phyloP scores from a whole-genome alignment of 257 asterid genomes.

The Lycium ferocissimum region DNA sequence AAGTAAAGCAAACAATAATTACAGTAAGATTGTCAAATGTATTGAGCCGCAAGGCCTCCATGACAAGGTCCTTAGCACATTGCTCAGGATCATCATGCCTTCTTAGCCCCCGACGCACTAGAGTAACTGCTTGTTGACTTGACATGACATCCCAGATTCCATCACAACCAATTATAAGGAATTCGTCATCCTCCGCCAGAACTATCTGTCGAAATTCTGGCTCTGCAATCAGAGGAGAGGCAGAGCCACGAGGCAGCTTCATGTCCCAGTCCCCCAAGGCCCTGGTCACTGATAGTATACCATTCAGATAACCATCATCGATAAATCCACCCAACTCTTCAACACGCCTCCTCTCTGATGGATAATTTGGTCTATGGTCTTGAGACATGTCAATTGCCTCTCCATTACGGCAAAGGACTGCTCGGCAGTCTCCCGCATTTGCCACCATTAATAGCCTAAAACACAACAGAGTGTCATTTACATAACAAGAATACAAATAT shows the following conservation, averaged over 20 bases:
- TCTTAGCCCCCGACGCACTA: slow-evolving; percentile 71
- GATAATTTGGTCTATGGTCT: slow-evolving; percentile 70
- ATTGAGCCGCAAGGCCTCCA: slow-evolving; percentile 74
- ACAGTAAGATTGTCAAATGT: slow-evolving; percentile 83
- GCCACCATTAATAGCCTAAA: slow-evolving; percentile 85
- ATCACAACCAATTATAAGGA: slow-evolving; percentile 85
- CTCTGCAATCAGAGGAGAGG: slow-evolving; percentile 81
- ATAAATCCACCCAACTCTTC: slow-evolving; percentile 80
- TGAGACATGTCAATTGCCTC: slow-evolving; percentile 83
- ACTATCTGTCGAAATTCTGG: slow-evolving; percentile 68
- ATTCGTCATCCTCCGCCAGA: slow-evolving; percentile 76
- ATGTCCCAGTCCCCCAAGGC: slow-evolving; percentile 94
- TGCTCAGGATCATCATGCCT: slow-evolving; percentile 85
- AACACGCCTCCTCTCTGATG: slow-evolving; percentile 66
- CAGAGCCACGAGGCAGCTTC: slow-evolving; percentile 78
- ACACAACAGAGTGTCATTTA: not conserved
- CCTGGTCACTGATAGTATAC: slow-evolving; percentile 74
- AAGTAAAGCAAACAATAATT: slow-evolving; percentile 62
- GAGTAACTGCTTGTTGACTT: slow-evolving; percentile 80
- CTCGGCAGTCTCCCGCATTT: slow-evolving; percentile 85
- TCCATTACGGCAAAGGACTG: slow-evolving; percentile 84
- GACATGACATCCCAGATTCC: slow-evolving; percentile 89
- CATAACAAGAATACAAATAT: not conserved
- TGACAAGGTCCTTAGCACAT: slow-evolving; percentile 82
- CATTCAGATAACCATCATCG: slow-evolving; percentile 79